Evolutionary conservation across 2,329 filamentous ascomycete species (phyloP).

Genomic region (Fusarium sp.): DNA sequence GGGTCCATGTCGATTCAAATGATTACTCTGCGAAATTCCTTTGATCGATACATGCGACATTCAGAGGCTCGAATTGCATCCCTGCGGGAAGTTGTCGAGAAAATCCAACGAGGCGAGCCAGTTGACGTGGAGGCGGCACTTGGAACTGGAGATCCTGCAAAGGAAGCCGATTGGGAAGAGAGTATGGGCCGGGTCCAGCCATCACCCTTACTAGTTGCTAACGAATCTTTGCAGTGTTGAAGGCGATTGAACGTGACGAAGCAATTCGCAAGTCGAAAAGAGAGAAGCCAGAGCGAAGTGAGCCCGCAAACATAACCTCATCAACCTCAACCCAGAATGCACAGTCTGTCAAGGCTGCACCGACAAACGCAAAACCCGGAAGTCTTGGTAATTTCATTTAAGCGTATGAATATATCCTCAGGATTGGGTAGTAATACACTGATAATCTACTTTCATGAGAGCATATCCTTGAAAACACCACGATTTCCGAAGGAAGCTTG

Average conservation of each 20-base stretch:
- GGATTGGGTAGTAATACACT: conserved; percentile 29
- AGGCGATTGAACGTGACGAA: conserved; percentile 73
- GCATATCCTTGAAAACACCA: conserved; percentile 66
- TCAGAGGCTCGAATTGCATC: conserved; percentile 82
- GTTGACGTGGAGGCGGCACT: conserved; percentile 87
- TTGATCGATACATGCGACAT: conserved; percentile 74
- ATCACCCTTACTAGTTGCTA: conserved; percentile 4
- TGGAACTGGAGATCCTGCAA: conserved; percentile 78
- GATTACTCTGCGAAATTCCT: conserved; percentile 81
- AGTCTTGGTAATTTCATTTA: conserved; percentile 63
- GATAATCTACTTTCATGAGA: conserved; percentile 55
- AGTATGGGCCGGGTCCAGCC: conserved; percentile 58
- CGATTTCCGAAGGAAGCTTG: conserved; percentile 37
- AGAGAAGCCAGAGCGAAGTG: conserved; percentile 49
- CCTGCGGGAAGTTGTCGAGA: conserved; percentile 78
- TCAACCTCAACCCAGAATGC: conserved; percentile 3
- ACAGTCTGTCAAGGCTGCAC: conserved; percentile 35
- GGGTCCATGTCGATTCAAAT: conserved; percentile 97
- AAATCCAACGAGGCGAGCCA: conserved; percentile 74
- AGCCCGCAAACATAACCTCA: conserved; percentile 25
- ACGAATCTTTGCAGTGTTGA: conserved; percentile 62
- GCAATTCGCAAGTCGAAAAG: conserved; percentile 57
- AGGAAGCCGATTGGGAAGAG: conserved; percentile 89
- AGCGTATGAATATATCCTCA: conserved; percentile 29
- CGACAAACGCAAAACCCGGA: conserved; percentile 40